Percentiles rank a stretch among this genome's conserved stretches.
phyloP scores from a whole-genome alignment of 352 stramenopile species.

The Pythium pyrilobum region DNA sequence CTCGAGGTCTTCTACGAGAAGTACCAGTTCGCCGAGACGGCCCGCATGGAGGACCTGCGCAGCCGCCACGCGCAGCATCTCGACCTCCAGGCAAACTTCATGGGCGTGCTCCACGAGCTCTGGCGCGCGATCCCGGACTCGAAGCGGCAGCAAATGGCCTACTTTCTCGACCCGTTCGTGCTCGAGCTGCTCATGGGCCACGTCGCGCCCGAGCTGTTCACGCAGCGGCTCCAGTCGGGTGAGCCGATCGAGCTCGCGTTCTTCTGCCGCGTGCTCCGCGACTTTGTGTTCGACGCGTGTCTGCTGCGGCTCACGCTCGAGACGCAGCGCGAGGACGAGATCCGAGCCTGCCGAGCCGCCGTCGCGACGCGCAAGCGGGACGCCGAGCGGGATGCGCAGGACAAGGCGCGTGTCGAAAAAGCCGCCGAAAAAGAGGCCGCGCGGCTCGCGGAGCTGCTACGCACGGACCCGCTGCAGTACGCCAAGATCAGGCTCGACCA shows the following conservation, averaged over 20 bases:
- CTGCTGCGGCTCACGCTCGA: conserved; percentile 41
- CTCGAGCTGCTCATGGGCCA: conserved; percentile 50
- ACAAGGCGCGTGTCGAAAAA: conserved; percentile 15
- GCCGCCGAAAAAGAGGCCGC: conserved; percentile 22
- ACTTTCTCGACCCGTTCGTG: conserved; percentile 62
- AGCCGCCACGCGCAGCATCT: conserved; percentile 38
- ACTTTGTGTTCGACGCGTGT: conserved; percentile 52
- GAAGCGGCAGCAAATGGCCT: conserved; percentile 40
- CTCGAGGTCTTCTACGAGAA: conserved; percentile 73
- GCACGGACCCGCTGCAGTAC: conserved; percentile 35
- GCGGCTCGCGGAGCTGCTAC: conserved; percentile 29
- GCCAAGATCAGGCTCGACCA: conserved; percentile 32
- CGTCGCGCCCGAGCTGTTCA: conserved; percentile 29
- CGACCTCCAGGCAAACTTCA: conserved; percentile 36
- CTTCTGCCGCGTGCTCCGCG: conserved; percentile 54
- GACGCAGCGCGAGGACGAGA: conserved; percentile 43
- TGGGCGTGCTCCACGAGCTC: conserved; percentile 41
- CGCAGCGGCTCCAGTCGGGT: conserved; percentile 3
- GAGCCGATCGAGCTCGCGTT: conserved; percentile 49
- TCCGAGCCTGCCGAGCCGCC: neutral
- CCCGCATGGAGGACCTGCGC: conserved; percentile 64
- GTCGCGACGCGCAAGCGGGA: conserved; percentile 19
- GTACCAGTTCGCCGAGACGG: conserved; percentile 68
- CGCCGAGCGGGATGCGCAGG: neutral
- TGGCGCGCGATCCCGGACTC: conserved; percentile 50